phyloP scores from a whole-genome alignment of 441 rosid species.

The Geranium incanum region DNA sequence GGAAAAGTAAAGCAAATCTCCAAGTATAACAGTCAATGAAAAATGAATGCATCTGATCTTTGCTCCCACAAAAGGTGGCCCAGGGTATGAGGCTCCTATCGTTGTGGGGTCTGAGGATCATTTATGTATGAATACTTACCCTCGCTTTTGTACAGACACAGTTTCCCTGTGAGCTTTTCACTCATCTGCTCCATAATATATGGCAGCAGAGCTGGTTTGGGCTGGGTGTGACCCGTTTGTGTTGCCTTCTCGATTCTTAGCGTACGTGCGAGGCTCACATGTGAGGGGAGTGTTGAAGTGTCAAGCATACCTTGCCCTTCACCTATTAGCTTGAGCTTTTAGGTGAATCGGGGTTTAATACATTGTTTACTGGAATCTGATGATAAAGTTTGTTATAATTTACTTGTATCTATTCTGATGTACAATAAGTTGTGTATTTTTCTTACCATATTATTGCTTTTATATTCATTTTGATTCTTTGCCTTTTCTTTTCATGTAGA shows the following conservation, averaged over 20 bases:
- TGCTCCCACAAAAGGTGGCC: neutral
- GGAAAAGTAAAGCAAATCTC: neutral
- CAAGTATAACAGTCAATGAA: neutral
- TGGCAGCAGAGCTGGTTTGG: neutral
- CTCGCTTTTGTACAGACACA: neutral
- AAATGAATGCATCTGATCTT: neutral
- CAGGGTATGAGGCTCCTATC: neutral
- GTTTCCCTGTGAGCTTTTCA: neutral
- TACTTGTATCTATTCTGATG: neutral
- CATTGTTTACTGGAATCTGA: neutral
- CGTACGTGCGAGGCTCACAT: no score
- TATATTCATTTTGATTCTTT: neutral
- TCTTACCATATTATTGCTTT: conserved; percentile 5
- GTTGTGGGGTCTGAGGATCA: neutral
- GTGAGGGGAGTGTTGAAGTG: no score
- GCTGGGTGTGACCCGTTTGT: no score
- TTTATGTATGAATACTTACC: no score
- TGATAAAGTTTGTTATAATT: neutral
- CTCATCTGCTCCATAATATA: neutral
- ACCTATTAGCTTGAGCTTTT: no score
- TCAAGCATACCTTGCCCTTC: no score
- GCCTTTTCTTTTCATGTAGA: conserved; percentile 31
- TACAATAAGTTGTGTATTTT: neutral
- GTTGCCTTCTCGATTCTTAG: no score
- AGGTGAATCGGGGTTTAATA: no score